These are phyloP conservation scores for Hevea brasiliensis DNA, from an alignment of 345 rosid species.

Conservation along the genomic window DNA sequence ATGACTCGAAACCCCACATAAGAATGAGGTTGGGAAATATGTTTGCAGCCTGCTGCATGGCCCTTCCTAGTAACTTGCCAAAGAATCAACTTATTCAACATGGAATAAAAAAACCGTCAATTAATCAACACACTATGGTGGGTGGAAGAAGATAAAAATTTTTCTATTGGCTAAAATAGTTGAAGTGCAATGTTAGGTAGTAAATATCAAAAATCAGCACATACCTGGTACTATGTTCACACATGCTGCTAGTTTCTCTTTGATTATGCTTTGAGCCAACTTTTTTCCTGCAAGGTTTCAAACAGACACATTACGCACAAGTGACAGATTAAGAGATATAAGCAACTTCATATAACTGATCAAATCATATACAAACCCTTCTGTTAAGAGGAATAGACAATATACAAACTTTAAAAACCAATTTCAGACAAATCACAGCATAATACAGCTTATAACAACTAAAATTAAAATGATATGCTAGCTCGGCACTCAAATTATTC, in stretches of 20 bases:
- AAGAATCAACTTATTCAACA: slow-evolving; percentile 7
- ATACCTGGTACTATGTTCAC: slow-evolving; percentile 86
- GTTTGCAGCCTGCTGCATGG: neutral
- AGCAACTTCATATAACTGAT: neutral
- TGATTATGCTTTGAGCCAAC: slow-evolving; percentile 79
- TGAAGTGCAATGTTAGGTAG: neutral
- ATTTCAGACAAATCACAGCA: too few relatives aligned
- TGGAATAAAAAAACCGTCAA: neutral
- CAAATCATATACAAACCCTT: too few relatives aligned
- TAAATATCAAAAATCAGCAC: slow-evolving; percentile 1
- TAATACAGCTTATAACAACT: too few relatives aligned
- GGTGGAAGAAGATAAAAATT: neutral
- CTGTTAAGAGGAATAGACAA: neutral
- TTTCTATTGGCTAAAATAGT: neutral
- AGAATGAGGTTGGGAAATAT: neutral
- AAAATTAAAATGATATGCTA: too few relatives aligned
- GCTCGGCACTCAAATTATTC: too few relatives aligned
- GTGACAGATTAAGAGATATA: neutral
- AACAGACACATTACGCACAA: neutral
- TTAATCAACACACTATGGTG: too few relatives aligned
- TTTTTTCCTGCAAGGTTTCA: slow-evolving; percentile 60
- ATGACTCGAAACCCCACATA: too few relatives aligned
- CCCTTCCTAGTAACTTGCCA: neutral
- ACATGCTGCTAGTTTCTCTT: slow-evolving; percentile 90
- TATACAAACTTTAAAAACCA: neutral